Evolutionary conservation across 768 basidiomycete genomes (phyloP), one percentile per base, ranked within the genome.

Genomic region (Tricholoma furcatifolium): DNA sequence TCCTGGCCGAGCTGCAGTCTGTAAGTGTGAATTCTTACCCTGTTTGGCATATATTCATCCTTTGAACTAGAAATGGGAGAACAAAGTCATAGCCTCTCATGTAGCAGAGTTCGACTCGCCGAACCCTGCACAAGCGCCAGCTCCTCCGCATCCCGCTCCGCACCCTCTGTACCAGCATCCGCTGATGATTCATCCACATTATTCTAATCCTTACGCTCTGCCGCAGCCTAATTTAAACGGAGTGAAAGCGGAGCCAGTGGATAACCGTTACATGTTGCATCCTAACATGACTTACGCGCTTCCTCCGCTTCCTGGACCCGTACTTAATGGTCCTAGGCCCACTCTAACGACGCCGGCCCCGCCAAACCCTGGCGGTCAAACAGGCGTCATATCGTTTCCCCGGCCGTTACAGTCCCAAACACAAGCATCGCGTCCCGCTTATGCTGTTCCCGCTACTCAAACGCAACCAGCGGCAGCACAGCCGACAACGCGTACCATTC

Each of bases 21-120:
- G 95, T 96, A 74, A 79, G 88, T 82, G 48, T 45, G 43, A 47
- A 42, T 56, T 53, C 51, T n/a, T n/a, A n/a, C 27, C 27, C 7
- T 51, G 54, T 51, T 32, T 43, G 41, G 17, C 51, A 41, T 42
- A 39, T 53, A 51, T 24, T 56, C 63, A 47, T 39, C 59, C 38
- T 38, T 30, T 47, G 48, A 43, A 49, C 32, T 71, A 98, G 91
- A 93, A 92, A 88, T 99, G 97, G 97, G 90, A 98, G 69, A 80
- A 78, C 65, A 97, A 97, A 69, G 86, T 99, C 44, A 81, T 97
- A 35, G 86, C 87, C n/a, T 95, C 93, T 2, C 86, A 89, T 62
- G 96, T 97, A 18, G 97, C 97, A 47, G 93, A 98, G 60, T 98
- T 97, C 67, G 90, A 91, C 66, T 72, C 81, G 15, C 72, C 72